These are phyloP conservation scores for Metarhizium sp. DNA, from an alignment of 2,329 filamentous ascomycete species.

Conservation along the genomic window DNA sequence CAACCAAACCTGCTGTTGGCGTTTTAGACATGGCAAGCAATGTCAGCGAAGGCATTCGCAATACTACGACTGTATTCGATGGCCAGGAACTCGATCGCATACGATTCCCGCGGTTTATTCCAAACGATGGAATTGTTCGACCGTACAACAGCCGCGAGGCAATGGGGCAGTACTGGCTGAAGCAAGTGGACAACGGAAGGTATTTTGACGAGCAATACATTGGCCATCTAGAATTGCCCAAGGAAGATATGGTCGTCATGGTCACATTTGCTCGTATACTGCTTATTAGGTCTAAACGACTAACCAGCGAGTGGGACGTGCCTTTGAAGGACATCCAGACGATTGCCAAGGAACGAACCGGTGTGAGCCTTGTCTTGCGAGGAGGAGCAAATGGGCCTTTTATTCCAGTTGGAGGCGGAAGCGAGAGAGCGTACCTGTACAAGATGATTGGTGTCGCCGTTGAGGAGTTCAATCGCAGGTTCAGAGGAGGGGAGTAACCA, in stretches of 20 bases:
- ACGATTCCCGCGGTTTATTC: conserved; percentile 86
- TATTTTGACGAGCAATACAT: conserved; percentile 98
- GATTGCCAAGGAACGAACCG: conserved; percentile 92
- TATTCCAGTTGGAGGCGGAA: conserved; percentile 86
- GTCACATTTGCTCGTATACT: conserved; percentile 82
- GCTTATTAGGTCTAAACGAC: conserved; percentile 75
- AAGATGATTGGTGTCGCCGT: conserved; percentile 56
- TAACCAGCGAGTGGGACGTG: conserved; percentile 92
- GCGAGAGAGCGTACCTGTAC: conserved; percentile 54
- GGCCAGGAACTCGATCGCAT: conserved; percentile 89
- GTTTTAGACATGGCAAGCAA: conserved; percentile 96
- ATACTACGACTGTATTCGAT: conserved; percentile 97
- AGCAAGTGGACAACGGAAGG: conserved; percentile 93
- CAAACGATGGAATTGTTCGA: conserved; percentile 83
- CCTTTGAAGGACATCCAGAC: conserved; percentile 93
- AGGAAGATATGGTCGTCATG: conserved; percentile 83
- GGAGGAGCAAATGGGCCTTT: conserved; percentile 92
- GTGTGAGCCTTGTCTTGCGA: conserved; percentile 78
- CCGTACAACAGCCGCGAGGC: conserved; percentile 93
- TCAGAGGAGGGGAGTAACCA: conserved; percentile 29
- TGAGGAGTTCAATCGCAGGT: conserved; percentile 57
- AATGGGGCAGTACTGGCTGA: conserved; percentile 96
- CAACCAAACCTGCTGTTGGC: conserved; percentile 93
- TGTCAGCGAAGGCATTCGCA: conserved; percentile 92
- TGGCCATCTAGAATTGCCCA: conserved; percentile 84